phyloP scores from a whole-genome alignment of 2,329 filamentous ascomycete genomes.

The Sarocladium strictum region DNA sequence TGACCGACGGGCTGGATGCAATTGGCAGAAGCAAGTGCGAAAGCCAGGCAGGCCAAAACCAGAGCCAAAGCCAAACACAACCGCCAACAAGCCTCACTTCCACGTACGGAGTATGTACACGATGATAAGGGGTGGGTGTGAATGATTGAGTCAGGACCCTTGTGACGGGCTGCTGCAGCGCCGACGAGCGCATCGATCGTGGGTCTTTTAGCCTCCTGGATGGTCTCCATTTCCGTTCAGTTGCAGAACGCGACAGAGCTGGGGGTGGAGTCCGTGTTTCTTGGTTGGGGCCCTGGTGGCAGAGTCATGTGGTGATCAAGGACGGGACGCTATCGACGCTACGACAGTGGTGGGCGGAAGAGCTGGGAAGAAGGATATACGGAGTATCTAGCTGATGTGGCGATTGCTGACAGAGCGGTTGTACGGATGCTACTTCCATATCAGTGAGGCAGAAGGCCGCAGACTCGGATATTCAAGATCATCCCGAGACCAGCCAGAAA shows the following conservation, averaged over 20 bases:
- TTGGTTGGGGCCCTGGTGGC: not conserved
- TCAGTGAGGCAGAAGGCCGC: too few relatives aligned
- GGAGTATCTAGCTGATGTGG: too few relatives aligned
- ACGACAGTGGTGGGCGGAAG: not conserved
- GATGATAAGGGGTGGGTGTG: too few relatives aligned
- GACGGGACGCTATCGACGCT: not conserved
- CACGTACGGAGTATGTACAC: too few relatives aligned
- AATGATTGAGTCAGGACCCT: slow-evolving; percentile 8
- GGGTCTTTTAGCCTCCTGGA: not conserved
- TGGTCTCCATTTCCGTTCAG: slow-evolving; percentile 1
- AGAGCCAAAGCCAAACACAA: too few relatives aligned
- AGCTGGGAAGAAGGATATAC: not conserved
- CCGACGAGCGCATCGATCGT: slow-evolving; percentile 6
- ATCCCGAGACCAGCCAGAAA: not conserved
- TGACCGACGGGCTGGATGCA: not conserved
- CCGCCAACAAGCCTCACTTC: too few relatives aligned
- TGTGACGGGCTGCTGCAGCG: slow-evolving; percentile 8
- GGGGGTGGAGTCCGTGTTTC: not conserved
- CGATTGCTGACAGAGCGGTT: not conserved
- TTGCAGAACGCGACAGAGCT: not conserved
- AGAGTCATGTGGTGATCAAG: not conserved
- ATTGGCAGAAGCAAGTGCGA: not conserved
- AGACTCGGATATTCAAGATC: too few relatives aligned
- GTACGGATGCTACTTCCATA: too few relatives aligned
- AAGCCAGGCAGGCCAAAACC: not conserved